A percentile compares a stretch with the other conserved stretches of the same genome.
phyloP scores from a whole-genome alignment of 306 rosid genomes.

The Lathyrus aphaca region DNA sequence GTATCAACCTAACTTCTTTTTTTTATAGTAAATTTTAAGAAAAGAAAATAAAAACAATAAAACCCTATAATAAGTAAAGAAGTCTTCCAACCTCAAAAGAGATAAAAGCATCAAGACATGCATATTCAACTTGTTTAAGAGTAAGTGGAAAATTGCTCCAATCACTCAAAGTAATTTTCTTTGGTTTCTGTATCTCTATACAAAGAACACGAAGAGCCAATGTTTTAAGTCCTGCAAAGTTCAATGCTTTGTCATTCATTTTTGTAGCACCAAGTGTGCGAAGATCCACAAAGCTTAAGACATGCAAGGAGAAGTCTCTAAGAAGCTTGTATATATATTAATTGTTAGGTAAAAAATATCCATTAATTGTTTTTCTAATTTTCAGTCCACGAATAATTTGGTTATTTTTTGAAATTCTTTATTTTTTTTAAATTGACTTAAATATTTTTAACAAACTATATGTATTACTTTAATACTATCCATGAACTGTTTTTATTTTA shows the following conservation, averaged over 20 bases:
- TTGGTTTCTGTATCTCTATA: conserved; percentile 34
- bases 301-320: conserved; percentile 15
- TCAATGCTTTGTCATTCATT: not conserved
- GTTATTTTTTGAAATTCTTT: too few relatives aligned
- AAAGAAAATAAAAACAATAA: not conserved
- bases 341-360: too few relatives aligned
- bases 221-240: conserved; percentile 17
- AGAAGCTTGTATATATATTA: too few relatives aligned
- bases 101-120: conserved; percentile 44
- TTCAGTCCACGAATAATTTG: too few relatives aligned
- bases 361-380: too few relatives aligned
- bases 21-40: too few relatives aligned
- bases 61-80: not conserved
- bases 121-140: conserved; percentile 39
- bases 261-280: conserved; percentile 15
- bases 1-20: too few relatives aligned
- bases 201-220: conserved; percentile 31
- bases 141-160: conserved; percentile 40
- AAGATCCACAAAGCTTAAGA: conserved; percentile 33
- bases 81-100: conserved; percentile 38
- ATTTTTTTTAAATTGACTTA: too few relatives aligned
- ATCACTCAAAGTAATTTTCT: conserved; percentile 10
- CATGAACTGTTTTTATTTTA: too few relatives aligned
- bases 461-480: too few relatives aligned
- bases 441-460: too few relatives aligned